phyloP scores from a whole-genome alignment of 1,284 basidiomycete genomes.

The Taiwanofungus camphoratus region DNA sequence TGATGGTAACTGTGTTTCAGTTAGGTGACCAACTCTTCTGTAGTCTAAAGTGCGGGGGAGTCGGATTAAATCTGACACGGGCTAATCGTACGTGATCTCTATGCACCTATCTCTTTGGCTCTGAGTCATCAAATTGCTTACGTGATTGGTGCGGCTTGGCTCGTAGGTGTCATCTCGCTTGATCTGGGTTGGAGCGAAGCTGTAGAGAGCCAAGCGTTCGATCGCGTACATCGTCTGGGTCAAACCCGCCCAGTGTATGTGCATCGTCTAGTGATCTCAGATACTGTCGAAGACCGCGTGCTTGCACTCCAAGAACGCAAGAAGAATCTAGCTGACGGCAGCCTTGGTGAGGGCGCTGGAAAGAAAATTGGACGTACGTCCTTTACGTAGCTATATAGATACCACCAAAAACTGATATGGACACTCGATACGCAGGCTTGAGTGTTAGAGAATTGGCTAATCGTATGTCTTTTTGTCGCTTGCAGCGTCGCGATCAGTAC shows the following conservation, averaged over 20 bases:
- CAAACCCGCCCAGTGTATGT: conserved; percentile 61
- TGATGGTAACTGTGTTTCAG: not conserved
- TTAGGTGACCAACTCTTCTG: not conserved
- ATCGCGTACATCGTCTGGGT: conserved; percentile 58
- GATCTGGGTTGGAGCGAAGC: conserved; percentile 66
- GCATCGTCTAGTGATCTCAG: conserved; percentile 54
- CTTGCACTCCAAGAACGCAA: conserved; percentile 53
- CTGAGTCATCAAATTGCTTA: conserved; percentile 51
- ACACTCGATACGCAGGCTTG: conserved; percentile 28
- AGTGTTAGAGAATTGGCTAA: conserved; percentile 39
- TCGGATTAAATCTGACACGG: conserved; percentile 55
- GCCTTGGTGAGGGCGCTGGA: conserved; percentile 52
- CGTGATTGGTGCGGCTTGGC: conserved; percentile 19
- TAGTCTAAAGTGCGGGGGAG: conserved; percentile 60
- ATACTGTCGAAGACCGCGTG: conserved; percentile 66
- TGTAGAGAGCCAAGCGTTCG: conserved; percentile 54
- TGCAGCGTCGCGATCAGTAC: not conserved
- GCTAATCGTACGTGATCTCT: conserved; percentile 42
- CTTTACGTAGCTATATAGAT: too few species aligned
- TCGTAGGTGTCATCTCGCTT: conserved; percentile 52
- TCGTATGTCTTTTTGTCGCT: conserved; percentile 29
- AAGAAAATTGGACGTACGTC: conserved; percentile 53
- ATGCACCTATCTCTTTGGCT: conserved; percentile 37
- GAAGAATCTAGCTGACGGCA: conserved; percentile 50
- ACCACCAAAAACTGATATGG: not conserved